Base-by-base conservation (phyloP, 805 yeast species). In the Candida ficus region DNA sequence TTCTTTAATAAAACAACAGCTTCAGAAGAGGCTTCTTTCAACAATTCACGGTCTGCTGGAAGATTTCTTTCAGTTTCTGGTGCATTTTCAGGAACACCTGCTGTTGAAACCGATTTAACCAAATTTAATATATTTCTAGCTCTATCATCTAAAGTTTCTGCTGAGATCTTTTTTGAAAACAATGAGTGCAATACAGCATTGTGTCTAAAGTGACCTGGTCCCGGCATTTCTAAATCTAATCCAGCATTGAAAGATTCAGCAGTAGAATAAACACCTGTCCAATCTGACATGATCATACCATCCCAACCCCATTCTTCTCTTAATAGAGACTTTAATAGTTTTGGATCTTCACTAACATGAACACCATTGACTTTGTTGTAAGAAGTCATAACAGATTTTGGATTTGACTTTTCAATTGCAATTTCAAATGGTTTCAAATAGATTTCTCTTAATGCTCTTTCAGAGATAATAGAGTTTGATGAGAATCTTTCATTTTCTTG, bases 211-310 rank as follows among this genome's bases (percentile, higher is more conserved):
- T 68, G 60, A 8, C 80, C 61, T 16, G 78, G 75, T 27, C 85
- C 86, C 1, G 86, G 86, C 82, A 77, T 76, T 57, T 80, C 86
- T 49, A 80, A 61, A 53, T 78, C 80, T 41, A 80, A 61, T 7
- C 85, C 84, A 27, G 75, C 74, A 29, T 69, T 66, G 34, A 78
- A 54, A 12, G 79, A 50, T 32, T 66, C 70, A 31, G 62, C 63
- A 28, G 62, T 60, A 13, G 78, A 65, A 55, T 73, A 77, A 9
- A 70, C 66, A 20, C 85, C 86, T 53, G 53, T 71, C 85, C 85
- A 79, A 58, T 79, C 86, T 22, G 80, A 72, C 78, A 80, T 76
- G 28, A 70, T 55, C 28, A 70, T 56, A 33, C 85, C 85, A 7
- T 71, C 62, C 61, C 67, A 79, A 5, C 64, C 62, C 82, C 82